phyloP scores from a whole-genome alignment of 441 rosid species.

The Pelargonium fulgidum region DNA sequence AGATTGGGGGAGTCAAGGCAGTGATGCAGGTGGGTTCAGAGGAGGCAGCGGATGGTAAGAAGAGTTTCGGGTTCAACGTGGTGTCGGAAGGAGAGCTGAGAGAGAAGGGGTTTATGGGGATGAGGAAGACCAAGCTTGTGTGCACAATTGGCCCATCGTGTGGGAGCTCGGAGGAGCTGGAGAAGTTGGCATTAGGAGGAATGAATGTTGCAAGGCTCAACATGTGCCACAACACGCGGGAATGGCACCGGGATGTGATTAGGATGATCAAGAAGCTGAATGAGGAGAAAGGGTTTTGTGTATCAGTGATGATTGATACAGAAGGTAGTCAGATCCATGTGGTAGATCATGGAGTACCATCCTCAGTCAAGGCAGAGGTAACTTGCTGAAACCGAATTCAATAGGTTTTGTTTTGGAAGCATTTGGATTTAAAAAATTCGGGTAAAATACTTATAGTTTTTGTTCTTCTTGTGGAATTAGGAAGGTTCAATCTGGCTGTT shows the following conservation, averaged over 20 bases:
- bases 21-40: slow-evolving; percentile 25
- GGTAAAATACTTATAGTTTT: neutral
- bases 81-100: slow-evolving; percentile 48
- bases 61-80: slow-evolving; percentile 37
- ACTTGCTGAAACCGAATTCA: neutral
- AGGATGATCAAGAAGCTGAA: slow-evolving; percentile 52
- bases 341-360: slow-evolving; percentile 62
- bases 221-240: slow-evolving; percentile 63
- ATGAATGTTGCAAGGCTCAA: slow-evolving; percentile 80
- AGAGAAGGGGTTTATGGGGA: slow-evolving; percentile 57
- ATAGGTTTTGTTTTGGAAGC: slow-evolving; percentile 3
- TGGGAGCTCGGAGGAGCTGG: slow-evolving; percentile 48
- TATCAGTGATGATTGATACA: slow-evolving; percentile 68
- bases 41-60: slow-evolving; percentile 23
- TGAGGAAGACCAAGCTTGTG: slow-evolving; percentile 75
- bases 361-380: slow-evolving; percentile 72
- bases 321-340: slow-evolving; percentile 77
- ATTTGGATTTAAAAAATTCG: neutral
- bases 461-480: slow-evolving; percentile 28
- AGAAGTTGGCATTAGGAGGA: slow-evolving; percentile 57
- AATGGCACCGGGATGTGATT: slow-evolving; percentile 62
- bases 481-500: slow-evolving; percentile 67
- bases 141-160: slow-evolving; percentile 74
- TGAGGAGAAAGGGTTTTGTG: slow-evolving; percentile 47
- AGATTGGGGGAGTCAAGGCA: slow-evolving; percentile 26